Evolutionary conservation across 306 rosid genomes (phyloP), one percentile per base, ranked within the genome.

Genomic region (Cucumis cinereus): DNA sequence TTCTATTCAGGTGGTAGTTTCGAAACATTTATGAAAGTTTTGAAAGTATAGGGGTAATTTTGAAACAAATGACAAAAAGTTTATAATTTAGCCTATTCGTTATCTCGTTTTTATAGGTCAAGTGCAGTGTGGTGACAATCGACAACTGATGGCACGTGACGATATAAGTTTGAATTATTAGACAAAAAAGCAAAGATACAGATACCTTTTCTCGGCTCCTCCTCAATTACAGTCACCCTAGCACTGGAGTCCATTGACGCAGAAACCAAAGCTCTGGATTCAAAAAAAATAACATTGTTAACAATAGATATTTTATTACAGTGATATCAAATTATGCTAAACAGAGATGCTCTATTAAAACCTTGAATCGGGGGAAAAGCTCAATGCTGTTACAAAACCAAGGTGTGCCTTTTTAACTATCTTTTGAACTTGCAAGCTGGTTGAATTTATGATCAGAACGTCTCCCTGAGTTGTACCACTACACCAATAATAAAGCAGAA

Each of bases 381-480:
- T 88, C 87, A 94, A 79, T 33, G 97, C 87, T 73, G 99, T 94
- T 49, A 94, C 91, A 24, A 94, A 84, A 81, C 97, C 99, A 62
- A 86, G 84, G 86, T 94, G 97, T 47, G 99, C 97, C 79, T 49
- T 89, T 77, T 85, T 87, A 61, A 90, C 79, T 75, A 71, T 81
- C 80, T 87, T 78, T 38, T 82, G 95, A 47, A 85, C 88, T 73
- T 62, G 85, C 92, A 86, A 81, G 59, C 87, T 88, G 36, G 86
- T 83, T 61, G 99, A 84, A 78, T 81, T 90, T 71, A 90, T 79
- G 85, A 94, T 75, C 70, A 85, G 38, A 80, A 92, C 74, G 49
- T 94, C 95, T 75, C 99, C 99, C 14, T 81, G 76, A 79, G 88
- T 84, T 63, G 99, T 94, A 79, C 99, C 99, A 58, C 99, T 94